Base-by-base conservation (phyloP, 768 basidiomycete genomes). In the Phylloporus arenicola region DNA sequence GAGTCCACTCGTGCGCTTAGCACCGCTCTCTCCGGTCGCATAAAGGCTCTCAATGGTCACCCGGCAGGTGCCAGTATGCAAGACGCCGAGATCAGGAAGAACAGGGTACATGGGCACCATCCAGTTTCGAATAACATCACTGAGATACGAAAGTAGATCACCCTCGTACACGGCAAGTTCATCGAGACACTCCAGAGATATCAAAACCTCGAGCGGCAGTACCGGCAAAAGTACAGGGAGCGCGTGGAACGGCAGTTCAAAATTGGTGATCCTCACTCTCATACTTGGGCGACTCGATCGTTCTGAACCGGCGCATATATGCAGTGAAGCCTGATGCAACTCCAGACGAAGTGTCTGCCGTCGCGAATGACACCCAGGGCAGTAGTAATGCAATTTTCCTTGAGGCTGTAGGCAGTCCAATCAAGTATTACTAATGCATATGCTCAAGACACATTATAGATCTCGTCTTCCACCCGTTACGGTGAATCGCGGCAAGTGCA, bases 271-370 rank as follows among this genome's bases (percentile, higher is more conserved):
- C 60, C 30, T 34, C 12, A 27, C 7, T 34, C 27, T 30, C 39
- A 34, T 43, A 29, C 8, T 34, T 30, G 10, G n/a, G 17, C 24
- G 24, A 31, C 33, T 7, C 34, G 17, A 6, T 43, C 25, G 4
- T 31, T 27, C 19, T 41, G 31, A 55, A 39, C n/a, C 14, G 19
- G 14, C 29, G 27, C 11, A 1, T 19, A 12, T 34, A 25, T 19
- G 3, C 51, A 89, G 91, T 92, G 41, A 93, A 94, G 67, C 89
- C 90, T 3, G 81, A 91, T 58, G 92, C 92, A 17, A 83, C 89
- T 25, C 78, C 80, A 11, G 84, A 91, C 51, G 91, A 95, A 63
- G 73, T 95, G 31, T 72, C 78, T 51, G 72, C 81, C 24, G 81
- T 83, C 31, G 82, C 86, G 3, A 75, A 86, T 45, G 81, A 85